phyloP scores from a whole-genome alignment of 2,329 filamentous ascomycete species.

The Aspergillus amoenus region DNA sequence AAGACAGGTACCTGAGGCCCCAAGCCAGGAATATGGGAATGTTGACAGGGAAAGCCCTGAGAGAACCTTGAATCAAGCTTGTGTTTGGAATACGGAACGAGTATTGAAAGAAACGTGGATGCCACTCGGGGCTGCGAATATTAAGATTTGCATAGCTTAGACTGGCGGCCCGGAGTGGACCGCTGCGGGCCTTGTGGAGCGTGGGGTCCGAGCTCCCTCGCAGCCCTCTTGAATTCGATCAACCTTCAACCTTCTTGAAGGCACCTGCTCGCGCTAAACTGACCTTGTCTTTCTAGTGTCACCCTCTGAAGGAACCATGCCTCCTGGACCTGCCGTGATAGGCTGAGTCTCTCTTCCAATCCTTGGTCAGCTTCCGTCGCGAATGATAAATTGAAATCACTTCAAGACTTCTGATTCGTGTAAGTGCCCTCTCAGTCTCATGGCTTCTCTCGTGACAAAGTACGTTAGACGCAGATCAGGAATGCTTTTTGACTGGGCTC shows the following conservation, averaged over 20 bases:
- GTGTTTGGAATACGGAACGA: not conserved
- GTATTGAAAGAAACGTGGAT: not conserved
- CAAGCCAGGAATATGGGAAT: not conserved
- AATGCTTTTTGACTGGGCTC: conserved; percentile 14
- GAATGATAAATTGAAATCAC: conserved; percentile 22
- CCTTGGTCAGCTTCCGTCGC: conserved; percentile 12
- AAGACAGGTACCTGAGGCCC: not conserved
- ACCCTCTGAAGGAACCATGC: conserved; percentile 15
- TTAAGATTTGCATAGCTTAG: conserved; percentile 26
- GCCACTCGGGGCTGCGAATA: not conserved
- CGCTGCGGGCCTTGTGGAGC: conserved; percentile 25
- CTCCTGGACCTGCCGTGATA: conserved; percentile 16
- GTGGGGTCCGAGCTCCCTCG: conserved; percentile 22
- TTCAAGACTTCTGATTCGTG: conserved; percentile 15
- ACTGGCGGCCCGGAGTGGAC: conserved; percentile 27
- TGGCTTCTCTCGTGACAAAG: conserved; percentile 23
- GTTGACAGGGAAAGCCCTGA: not conserved
- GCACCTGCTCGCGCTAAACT: conserved; percentile 13
- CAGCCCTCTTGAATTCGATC: not conserved
- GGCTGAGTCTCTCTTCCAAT: conserved; percentile 14
- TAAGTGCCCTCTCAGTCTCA: conserved; percentile 7
- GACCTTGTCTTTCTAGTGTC: conserved; percentile 2
- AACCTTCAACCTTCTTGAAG: conserved; percentile 1
- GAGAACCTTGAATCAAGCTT: not conserved
- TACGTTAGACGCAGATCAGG: conserved; percentile 21